Percentiles rank a stretch among this genome's conserved stretches.
Conservation (phyloP, 345 rosid genomes). For the Alliaria petiolata region DNA sequence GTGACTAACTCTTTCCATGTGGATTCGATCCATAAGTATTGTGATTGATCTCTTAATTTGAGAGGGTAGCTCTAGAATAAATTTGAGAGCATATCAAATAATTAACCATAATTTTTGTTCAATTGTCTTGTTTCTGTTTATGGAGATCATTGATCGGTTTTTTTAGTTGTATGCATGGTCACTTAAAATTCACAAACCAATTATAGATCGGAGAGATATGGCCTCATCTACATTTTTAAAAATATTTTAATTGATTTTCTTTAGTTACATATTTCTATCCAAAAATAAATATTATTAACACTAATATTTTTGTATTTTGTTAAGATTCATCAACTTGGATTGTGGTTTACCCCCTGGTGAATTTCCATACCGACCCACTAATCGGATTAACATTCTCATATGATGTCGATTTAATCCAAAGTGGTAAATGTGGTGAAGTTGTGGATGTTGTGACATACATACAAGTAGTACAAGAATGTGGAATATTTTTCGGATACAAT, state of each 20-base stretch:
- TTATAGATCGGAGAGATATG: neutral
- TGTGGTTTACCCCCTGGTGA: conserved; percentile 33
- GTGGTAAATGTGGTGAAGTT: conserved; percentile 15
- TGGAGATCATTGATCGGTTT: neutral
- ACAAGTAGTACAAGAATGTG: neutral
- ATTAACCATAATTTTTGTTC: too few relatives aligned
- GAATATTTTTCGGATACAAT: too few relatives aligned
- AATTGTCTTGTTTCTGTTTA: neutral
- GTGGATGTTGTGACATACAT: neutral
- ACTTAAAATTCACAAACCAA: neutral
- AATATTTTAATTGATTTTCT: neutral
- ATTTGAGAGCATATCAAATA: too few relatives aligned
- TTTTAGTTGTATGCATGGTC: neutral
- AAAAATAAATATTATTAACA: neutral
- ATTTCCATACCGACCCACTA: neutral
- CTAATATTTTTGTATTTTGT: neutral
- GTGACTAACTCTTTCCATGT: too few relatives aligned
- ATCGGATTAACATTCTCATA: conserved; percentile 28
- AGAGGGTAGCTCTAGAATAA: too few relatives aligned
- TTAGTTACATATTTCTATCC: neutral
- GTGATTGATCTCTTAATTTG: too few relatives aligned
- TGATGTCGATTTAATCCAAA: conserved; percentile 27
- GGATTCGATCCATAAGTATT: too few relatives aligned
- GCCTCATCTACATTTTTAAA: too few relatives aligned
- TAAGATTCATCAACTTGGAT: conserved; percentile 48